Conservation (phyloP, 2,329 filamentous ascomycete genomes). For the Pezicula rhizophila region DNA sequence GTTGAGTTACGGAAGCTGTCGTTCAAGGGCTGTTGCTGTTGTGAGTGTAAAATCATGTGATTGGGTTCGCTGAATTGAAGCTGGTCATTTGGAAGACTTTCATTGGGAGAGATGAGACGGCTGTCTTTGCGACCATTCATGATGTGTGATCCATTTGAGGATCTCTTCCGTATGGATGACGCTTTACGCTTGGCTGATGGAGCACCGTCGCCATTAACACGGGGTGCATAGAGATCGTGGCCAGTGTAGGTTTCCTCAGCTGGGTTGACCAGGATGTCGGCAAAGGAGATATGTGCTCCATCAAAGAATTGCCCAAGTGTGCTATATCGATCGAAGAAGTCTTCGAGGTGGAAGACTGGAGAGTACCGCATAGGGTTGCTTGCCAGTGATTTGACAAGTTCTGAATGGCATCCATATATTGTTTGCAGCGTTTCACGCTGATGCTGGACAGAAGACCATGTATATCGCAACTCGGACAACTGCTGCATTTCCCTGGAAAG, state of each 20-base stretch:
- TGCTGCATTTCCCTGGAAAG: slow-evolving; percentile 75
- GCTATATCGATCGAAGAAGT: slow-evolving; percentile 78
- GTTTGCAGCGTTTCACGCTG: slow-evolving; percentile 73
- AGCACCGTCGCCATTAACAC: slow-evolving; percentile 25
- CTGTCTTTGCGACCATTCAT: slow-evolving; percentile 25
- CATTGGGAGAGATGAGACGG: slow-evolving; percentile 23
- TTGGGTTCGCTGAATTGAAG: slow-evolving; percentile 3
- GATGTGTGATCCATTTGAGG: slow-evolving; percentile 19
- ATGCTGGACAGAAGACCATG: slow-evolving; percentile 74
- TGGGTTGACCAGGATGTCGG: slow-evolving; percentile 59
- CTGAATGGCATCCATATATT: slow-evolving; percentile 72
- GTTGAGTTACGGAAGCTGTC: slow-evolving; percentile 5
- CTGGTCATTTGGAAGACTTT: slow-evolving; percentile 2
- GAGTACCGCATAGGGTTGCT: slow-evolving; percentile 67
- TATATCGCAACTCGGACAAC: slow-evolving; percentile 65
- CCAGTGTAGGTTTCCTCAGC: slow-evolving; percentile 48
- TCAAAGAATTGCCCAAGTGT: slow-evolving; percentile 59
- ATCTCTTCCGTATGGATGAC: slow-evolving; percentile 31
- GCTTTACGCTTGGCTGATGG: slow-evolving; percentile 14
- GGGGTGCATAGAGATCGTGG: slow-evolving; percentile 42
- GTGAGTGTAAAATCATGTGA: not conserved
- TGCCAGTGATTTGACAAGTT: slow-evolving; percentile 68
- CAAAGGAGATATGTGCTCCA: slow-evolving; percentile 65
- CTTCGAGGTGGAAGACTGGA: slow-evolving; percentile 76
- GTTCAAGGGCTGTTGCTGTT: slow-evolving; percentile 8